Evolutionary conservation across 129 eudicot genomes (phyloP).

Genomic region (Arctium minus): DNA sequence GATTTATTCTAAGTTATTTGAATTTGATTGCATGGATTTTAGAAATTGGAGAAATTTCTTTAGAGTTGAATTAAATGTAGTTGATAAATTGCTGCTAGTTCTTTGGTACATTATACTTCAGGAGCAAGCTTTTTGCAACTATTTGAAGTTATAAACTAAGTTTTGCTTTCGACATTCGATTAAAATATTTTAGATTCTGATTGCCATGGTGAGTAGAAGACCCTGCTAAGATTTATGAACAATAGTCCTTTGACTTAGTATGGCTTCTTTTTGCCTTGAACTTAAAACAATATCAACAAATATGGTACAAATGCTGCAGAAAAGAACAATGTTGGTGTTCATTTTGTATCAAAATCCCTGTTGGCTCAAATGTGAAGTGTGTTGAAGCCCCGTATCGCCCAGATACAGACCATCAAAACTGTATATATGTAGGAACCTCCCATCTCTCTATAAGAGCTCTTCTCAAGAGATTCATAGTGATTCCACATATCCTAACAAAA

Average conservation of each 20-base stretch:
- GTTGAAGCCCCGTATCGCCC: no score
- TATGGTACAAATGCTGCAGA: not conserved
- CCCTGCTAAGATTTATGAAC: not conserved
- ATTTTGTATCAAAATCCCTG: no score
- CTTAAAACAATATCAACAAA: not conserved
- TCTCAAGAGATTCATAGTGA: not conserved
- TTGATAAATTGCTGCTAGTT: slow-evolving; percentile 1
- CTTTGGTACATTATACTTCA: not conserved
- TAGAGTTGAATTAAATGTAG: not conserved
- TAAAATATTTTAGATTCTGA: not conserved
- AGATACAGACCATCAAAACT: no score
- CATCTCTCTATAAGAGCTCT: not conserved
- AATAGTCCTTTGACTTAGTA: not conserved
- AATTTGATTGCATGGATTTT: slow-evolving; percentile 13
- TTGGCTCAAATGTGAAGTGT: no score
- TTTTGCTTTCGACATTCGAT: not conserved
- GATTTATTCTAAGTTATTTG: not conserved
- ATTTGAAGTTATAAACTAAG: not conserved
- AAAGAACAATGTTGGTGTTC: not conserved
- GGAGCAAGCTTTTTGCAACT: not conserved
- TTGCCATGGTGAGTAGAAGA: not conserved
- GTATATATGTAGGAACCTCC: not conserved
- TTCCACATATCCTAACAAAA: not conserved
- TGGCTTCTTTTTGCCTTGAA: not conserved
- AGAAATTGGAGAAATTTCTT: not conserved